A percentile compares a stretch with the other conserved stretches of the same genome.
Conservation (phyloP, 106 monocot genomes). For the Dioscorea dumetorum region DNA sequence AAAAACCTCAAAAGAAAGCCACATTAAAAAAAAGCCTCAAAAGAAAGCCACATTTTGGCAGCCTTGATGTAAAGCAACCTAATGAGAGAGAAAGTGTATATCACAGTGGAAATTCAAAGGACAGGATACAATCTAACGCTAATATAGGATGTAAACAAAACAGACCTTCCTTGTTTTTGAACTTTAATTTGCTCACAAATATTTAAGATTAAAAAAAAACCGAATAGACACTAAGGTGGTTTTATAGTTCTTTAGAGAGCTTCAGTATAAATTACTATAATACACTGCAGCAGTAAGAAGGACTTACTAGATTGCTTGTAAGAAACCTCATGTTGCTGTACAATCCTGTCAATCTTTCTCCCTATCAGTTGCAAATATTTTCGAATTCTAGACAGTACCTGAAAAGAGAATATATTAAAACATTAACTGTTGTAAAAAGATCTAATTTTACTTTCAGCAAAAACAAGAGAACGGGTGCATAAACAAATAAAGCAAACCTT, state of each 20-base stretch:
- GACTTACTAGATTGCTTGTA: conserved; percentile 80
- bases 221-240: background rate
- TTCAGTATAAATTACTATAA: background rate
- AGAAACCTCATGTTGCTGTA: conserved; percentile 66
- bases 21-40: no score
- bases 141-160: no score
- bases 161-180: no score
- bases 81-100: no score
- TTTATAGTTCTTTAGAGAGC: no score
- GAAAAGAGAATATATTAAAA: conserved; percentile 11
- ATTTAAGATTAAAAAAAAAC: no score
- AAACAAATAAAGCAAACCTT: conserved; percentile 61
- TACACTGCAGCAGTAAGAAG: background rate
- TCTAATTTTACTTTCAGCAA: background rate
- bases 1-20: no score
- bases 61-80: no score
- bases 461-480: conserved; percentile 10
- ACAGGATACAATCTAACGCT: no score
- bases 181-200: no score
- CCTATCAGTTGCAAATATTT: conserved; percentile 91
- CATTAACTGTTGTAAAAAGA: background rate
- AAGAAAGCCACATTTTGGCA: no score
- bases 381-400: conserved; percentile 91
- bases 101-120: no score
- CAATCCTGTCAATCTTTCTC: conserved; percentile 75